Evolutionary conservation across 768 basidiomycete genomes (phyloP).

Genomic region (Tricholoma matsutake): DNA sequence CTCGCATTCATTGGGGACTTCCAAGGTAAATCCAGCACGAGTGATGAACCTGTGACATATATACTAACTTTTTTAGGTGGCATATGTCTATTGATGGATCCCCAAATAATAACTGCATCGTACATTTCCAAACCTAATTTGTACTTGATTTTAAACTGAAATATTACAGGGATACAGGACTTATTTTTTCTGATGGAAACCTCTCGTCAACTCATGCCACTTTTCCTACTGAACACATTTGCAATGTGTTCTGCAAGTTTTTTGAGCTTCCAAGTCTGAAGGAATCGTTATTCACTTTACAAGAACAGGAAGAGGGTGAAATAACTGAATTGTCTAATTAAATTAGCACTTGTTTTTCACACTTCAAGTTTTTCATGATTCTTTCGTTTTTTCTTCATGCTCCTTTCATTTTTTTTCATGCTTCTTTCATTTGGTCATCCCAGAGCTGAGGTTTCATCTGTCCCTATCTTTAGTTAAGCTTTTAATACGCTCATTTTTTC

Average conservation of each 20-base stretch:
- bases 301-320: neutral
- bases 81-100: neutral
- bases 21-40: neutral
- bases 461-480: neutral
- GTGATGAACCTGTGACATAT: neutral
- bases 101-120: neutral
- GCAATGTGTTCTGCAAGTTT: neutral
- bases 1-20: neutral
- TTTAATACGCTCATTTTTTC: neutral
- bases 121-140: neutral
- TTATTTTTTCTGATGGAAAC: neutral
- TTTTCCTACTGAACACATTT: neutral
- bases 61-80: neutral
- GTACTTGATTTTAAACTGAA: neutral
- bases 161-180: neutral
- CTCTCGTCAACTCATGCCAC: neutral
- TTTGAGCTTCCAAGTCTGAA: neutral
- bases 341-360: neutral
- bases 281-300: neutral
- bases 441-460: neutral
- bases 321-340: neutral
- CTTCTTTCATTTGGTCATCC: no score
- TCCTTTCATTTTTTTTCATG: no score
- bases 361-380: neutral
- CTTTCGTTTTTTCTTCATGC: no score